Conservation (phyloP, 257 asterid genomes). For the Nicotiana paniculata region DNA sequence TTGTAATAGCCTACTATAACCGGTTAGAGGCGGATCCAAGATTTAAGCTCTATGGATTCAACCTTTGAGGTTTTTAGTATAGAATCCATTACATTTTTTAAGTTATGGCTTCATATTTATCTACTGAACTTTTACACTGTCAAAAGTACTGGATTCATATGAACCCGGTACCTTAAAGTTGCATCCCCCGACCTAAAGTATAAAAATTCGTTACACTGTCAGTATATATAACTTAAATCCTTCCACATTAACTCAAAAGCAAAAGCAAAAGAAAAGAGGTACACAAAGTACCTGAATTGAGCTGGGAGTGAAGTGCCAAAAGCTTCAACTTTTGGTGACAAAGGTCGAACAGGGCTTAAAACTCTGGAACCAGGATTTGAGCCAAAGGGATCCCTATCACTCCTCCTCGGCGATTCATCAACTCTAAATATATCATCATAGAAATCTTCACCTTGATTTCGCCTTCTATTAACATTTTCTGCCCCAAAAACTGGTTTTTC, state of each 20-base stretch:
- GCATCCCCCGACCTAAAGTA: no score
- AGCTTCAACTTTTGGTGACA: constrained; percentile 40
- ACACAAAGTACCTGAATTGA: constrained; percentile 46
- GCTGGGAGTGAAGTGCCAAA: constrained; percentile 47
- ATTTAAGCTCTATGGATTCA: no score
- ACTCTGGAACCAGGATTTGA: constrained; percentile 44
- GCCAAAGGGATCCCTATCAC: constrained; percentile 31
- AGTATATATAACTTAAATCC: no score
- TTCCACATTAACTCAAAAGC: no score
- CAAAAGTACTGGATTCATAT: no score
- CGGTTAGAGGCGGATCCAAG: no score
- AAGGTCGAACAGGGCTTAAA: constrained; percentile 54
- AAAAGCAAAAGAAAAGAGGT: not conserved
- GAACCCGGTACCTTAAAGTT: no score
- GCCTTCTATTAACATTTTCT: constrained; percentile 35
- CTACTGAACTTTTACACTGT: no score
- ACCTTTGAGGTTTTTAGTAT: no score
- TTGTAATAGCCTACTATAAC: not conserved
- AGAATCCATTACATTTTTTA: no score
- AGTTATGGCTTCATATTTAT: no score
- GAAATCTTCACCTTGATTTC: constrained; percentile 45
- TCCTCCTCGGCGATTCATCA: constrained; percentile 45
- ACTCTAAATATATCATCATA: constrained; percentile 69
- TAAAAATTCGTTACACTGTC: no score
- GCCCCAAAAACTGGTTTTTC: constrained; percentile 75